phyloP scores from a whole-genome alignment of 1,284 basidiomycete species.

The Cutaneotrichosporon sp. region DNA sequence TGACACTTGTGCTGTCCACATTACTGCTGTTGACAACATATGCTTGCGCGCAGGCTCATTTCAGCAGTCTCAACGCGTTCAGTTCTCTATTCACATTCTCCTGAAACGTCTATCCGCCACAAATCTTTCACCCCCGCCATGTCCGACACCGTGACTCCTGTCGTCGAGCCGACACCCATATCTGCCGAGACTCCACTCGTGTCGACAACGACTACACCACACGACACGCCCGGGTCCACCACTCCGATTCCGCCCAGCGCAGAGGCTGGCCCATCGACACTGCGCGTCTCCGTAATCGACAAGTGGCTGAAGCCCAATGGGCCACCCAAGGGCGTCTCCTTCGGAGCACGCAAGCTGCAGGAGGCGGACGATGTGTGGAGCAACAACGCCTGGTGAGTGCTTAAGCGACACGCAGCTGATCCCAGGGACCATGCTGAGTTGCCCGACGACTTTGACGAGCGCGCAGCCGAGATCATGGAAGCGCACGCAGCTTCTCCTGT shows the following conservation, averaged over 20 bases:
- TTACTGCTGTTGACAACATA: no score
- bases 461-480: slow-evolving; percentile 63
- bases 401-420: slow-evolving; percentile 1
- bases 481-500: slow-evolving; percentile 67
- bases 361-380: slow-evolving; percentile 44
- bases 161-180: neutral
- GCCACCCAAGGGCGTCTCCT: slow-evolving; percentile 40
- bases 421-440: slow-evolving; percentile 77
- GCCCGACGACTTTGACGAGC: slow-evolving; percentile 67
- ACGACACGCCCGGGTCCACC: slow-evolving; percentile 4
- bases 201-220: neutral
- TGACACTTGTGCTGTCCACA: no score
- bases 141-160: neutral
- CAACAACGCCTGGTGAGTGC: slow-evolving; percentile 48
- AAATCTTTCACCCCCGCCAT: neutral
- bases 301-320: slow-evolving; percentile 46
- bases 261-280: slow-evolving; percentile 19
- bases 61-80: no score
- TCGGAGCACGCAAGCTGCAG: slow-evolving; percentile 42
- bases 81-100: no score
- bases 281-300: slow-evolving; percentile 31
- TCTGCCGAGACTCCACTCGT: neutral
- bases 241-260: slow-evolving; percentile 6
- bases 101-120: no score
- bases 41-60: no score